A percentile compares a stretch with the other conserved stretches of the same genome.
Conservation (phyloP, 192 early-diverging fungal genomes). For the Coemansia javaensis region DNA sequence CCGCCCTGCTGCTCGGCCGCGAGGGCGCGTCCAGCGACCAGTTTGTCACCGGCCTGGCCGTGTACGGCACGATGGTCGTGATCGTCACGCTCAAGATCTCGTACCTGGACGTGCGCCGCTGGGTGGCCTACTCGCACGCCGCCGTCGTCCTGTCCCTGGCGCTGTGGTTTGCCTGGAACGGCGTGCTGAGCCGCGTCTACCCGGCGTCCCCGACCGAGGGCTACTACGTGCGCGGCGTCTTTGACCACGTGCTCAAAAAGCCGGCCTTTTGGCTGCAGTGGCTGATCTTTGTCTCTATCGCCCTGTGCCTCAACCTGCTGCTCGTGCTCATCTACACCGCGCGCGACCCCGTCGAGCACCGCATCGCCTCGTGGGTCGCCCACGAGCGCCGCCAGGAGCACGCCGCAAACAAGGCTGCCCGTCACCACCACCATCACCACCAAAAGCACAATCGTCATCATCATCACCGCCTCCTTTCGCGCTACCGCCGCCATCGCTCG, state of each 20-base stretch:
- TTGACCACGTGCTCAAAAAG: conserved; percentile 40
- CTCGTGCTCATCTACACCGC: conserved; percentile 20
- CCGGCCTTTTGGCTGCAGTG: conserved; percentile 58
- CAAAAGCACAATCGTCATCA: no score
- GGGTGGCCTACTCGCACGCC: conserved; percentile 57
- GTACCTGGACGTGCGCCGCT: conserved; percentile 64
- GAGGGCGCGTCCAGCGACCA: conserved; percentile 48
- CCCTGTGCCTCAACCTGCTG: conserved; percentile 52
- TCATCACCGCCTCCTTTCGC: neutral
- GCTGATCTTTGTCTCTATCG: conserved; percentile 54
- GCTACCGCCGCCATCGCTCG: no score
- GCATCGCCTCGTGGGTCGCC: conserved; percentile 32
- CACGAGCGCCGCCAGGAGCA: conserved; percentile 25
- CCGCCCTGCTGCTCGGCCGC: conserved; percentile 18
- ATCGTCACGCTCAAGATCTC: conserved; percentile 68
- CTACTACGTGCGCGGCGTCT: conserved; percentile 57
- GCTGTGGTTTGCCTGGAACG: conserved; percentile 63
- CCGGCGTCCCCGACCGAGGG: conserved; percentile 44
- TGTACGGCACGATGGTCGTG: conserved; percentile 60
- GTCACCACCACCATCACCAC: conserved; percentile 5
- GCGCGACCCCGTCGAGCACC: conserved; percentile 30
- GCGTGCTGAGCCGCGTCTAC: conserved; percentile 57
- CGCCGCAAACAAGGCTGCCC: neutral
- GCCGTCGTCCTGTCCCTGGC: conserved; percentile 54
- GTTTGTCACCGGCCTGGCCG: conserved; percentile 53